These are phyloP conservation scores for Lachnellula subtilissima DNA, from an alignment of 2,329 filamentous ascomycete genomes.

Conservation along the genomic window DNA sequence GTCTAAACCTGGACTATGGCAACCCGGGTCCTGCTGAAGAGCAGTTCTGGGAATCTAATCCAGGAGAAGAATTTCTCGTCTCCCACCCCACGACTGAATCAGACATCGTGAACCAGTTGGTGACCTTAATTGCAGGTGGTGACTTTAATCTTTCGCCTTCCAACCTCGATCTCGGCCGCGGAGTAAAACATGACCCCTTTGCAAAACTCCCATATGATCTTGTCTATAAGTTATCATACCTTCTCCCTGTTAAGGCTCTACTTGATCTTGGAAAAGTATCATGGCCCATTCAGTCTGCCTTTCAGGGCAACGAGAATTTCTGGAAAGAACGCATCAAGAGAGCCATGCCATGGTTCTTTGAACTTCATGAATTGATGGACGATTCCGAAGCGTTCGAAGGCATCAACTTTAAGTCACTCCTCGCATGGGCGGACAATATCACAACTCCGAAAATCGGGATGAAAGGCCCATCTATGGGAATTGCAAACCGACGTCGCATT, in stretches of 20 bases:
- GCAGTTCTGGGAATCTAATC: conserved; percentile 1
- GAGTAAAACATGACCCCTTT: conserved; percentile 5
- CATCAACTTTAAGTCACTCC: background rate
- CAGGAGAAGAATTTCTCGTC: conserved; percentile 1
- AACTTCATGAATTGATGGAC: conserved; percentile 2
- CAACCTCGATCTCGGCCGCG: background rate
- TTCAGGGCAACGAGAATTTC: background rate
- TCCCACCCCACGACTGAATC: background rate
- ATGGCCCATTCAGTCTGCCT: background rate
- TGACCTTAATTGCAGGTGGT: background rate
- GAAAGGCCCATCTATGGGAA: conserved; percentile 24
- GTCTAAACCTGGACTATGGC: background rate
- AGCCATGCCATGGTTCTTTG: conserved; percentile 7
- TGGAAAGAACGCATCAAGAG: conserved; percentile 2
- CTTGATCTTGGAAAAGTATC: conserved; percentile 2
- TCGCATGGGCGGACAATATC: background rate
- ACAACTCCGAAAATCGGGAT: conserved; percentile 19
- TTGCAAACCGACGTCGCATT: conserved; percentile 33
- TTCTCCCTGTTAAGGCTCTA: conserved; percentile 1
- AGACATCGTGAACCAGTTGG: background rate
- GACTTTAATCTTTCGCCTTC: conserved; percentile 1
- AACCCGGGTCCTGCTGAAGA: background rate
- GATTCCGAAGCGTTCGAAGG: background rate
- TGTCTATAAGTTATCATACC: conserved; percentile 1
- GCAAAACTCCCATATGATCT: conserved; percentile 7